Percentiles rank a stretch among this genome's conserved stretches.
Conservation (phyloP, 2,329 filamentous ascomycete genomes). For the Pseudodiploospora longispora region DNA sequence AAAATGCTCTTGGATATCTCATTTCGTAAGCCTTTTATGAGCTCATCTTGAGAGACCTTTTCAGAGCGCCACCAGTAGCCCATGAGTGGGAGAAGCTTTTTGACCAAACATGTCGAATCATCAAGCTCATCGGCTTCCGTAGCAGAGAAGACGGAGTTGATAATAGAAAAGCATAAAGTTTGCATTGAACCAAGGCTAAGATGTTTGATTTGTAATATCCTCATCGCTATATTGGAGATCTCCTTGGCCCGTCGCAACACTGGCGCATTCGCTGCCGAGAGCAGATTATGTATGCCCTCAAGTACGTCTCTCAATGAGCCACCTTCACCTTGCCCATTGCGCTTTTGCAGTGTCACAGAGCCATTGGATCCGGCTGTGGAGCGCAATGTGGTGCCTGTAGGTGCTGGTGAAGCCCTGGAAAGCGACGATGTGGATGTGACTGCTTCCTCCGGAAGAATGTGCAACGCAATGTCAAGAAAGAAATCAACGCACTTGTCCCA, state of each 20-base stretch:
- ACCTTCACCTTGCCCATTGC: conserved; percentile 19
- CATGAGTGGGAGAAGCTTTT: conserved; percentile 61
- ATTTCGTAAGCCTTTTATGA: conserved; percentile 58
- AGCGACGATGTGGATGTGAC: conserved; percentile 25
- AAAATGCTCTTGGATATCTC: conserved; percentile 70
- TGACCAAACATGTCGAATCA: conserved; percentile 52
- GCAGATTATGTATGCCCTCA: conserved; percentile 56
- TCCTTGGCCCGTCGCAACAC: conserved; percentile 46
- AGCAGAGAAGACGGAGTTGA: conserved; percentile 63
- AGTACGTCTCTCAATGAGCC: conserved; percentile 35
- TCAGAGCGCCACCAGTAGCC: conserved; percentile 72
- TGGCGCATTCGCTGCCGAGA: conserved; percentile 60
- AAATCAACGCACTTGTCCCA: conserved; percentile 69
- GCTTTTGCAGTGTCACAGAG: conserved; percentile 23
- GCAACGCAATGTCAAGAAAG: conserved; percentile 54
- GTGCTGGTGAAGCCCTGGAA: conserved; percentile 40
- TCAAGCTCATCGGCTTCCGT: conserved; percentile 60
- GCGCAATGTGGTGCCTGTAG: conserved; percentile 23
- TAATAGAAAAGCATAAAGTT: conserved; percentile 63
- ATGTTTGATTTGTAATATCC: conserved; percentile 52
- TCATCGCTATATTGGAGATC: conserved; percentile 48
- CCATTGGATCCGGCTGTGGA: conserved; percentile 21
- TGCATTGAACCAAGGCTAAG: conserved; percentile 56
- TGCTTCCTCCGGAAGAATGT: conserved; percentile 33
- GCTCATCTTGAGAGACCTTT: conserved; percentile 50